A percentile compares a stretch with the other conserved stretches of the same genome.
Evolutionary conservation across 768 basidiomycete species (phyloP).

Genomic region (Naganishia friedmannii): DNA sequence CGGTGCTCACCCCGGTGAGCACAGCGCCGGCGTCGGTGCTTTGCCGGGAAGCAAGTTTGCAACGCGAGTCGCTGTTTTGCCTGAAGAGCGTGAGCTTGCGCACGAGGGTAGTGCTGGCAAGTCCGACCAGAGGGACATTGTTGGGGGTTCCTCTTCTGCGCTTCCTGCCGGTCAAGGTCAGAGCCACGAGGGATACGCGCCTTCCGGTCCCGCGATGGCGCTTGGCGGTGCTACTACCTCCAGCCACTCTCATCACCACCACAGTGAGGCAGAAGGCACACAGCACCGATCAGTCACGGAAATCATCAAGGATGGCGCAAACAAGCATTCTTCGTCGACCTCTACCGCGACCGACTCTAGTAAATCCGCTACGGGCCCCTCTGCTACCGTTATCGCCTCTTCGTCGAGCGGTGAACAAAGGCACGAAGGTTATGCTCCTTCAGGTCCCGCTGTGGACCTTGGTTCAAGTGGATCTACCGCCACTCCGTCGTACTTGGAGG

Average conservation of each 20-base stretch:
- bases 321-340: neutral
- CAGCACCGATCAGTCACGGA: neutral
- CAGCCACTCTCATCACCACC: neutral
- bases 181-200: neutral
- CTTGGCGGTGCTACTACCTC: neutral
- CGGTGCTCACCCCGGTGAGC: constrained; percentile 40
- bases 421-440: constrained; percentile 19
- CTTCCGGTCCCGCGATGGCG: neutral
- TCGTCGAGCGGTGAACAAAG: neutral
- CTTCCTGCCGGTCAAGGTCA: neutral
- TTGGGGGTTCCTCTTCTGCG: neutral
- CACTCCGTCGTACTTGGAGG: neutral
- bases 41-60: constrained; percentile 39
- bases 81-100: constrained; percentile 39
- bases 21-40: constrained; percentile 39
- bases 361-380: too few relatives aligned
- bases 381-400: neutral
- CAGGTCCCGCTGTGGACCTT: neutral
- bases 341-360: neutral
- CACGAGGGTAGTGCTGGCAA: neutral
- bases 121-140: too few relatives aligned
- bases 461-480: neutral
- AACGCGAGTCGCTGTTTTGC: constrained; percentile 43
- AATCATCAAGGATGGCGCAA: neutral
- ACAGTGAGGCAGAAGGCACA: neutral